Conservation (phyloP, 2,329 filamentous ascomycete genomes). For the Periconia sp. region DNA sequence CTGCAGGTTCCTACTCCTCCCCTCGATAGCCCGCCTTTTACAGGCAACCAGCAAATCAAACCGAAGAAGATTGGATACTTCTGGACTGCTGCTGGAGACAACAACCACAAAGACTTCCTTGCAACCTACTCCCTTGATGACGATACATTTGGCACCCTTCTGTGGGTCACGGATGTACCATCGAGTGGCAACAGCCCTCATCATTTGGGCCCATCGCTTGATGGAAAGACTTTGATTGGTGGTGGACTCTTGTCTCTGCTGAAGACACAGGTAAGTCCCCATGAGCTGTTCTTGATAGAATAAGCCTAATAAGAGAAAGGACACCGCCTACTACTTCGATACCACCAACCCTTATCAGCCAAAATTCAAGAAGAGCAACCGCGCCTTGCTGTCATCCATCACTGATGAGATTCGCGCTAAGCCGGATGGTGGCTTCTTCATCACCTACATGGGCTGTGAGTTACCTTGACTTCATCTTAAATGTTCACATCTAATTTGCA, state of each 20-base stretch:
- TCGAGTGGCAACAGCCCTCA: slow-evolving; percentile 66
- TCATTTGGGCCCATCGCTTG: slow-evolving; percentile 61
- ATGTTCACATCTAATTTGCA: slow-evolving; percentile 6
- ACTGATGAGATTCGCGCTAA: slow-evolving; percentile 69
- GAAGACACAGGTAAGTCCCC: slow-evolving; percentile 55
- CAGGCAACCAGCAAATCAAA: slow-evolving; percentile 58
- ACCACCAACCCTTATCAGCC: slow-evolving; percentile 64
- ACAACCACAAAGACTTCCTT: slow-evolving; percentile 65
- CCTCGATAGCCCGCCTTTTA: slow-evolving; percentile 60
- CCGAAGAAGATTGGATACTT: slow-evolving; percentile 72
- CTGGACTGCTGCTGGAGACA: slow-evolving; percentile 67
- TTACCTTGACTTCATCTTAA: not conserved
- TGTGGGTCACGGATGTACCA: slow-evolving; percentile 65
- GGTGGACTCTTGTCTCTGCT: slow-evolving; percentile 65
- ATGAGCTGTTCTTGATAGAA: not conserved
- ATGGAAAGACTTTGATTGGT: slow-evolving; percentile 64
- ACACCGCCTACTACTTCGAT: slow-evolving; percentile 69
- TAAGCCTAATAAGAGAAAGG: slow-evolving; percentile 42
- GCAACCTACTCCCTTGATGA: slow-evolving; percentile 66
- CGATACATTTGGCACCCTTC: slow-evolving; percentile 66
- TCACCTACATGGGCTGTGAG: slow-evolving; percentile 65
- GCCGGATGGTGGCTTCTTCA: slow-evolving; percentile 67
- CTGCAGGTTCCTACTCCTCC: slow-evolving; percentile 66
- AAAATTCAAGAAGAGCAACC: slow-evolving; percentile 65
- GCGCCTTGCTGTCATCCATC: slow-evolving; percentile 64